Evolutionary conservation across 2,329 filamentous ascomycete species (phyloP).

Genomic region (Triangularia verruculosa): DNA sequence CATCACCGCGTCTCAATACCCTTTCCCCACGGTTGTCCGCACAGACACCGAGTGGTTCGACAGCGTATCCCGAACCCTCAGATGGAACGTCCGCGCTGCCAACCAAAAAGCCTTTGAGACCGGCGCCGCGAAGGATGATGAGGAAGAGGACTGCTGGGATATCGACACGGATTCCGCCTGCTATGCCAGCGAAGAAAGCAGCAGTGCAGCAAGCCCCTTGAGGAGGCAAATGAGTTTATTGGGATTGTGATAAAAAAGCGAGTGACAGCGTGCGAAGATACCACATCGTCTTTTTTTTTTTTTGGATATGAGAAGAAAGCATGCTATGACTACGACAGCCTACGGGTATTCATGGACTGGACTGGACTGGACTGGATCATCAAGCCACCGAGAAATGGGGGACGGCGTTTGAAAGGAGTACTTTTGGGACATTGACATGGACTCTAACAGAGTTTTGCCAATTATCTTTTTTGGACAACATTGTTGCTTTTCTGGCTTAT

Average conservation of each 20-base stretch:
- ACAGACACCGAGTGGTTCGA: constrained; percentile 95
- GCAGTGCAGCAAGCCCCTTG: constrained; percentile 63
- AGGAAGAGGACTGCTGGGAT: constrained; percentile 70
- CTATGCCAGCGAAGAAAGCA: constrained; percentile 71
- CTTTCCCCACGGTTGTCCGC: constrained; percentile 92
- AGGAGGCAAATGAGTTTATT: constrained; percentile 72
- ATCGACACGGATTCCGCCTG: constrained; percentile 84
- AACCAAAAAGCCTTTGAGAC: constrained; percentile 85
- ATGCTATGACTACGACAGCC: background rate
- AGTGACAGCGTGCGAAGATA: background rate
- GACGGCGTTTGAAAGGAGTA: background rate
- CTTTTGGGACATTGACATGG: background rate
- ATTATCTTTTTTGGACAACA: background rate
- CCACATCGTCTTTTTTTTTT: background rate
- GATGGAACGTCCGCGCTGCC: constrained; percentile 93
- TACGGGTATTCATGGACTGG: background rate
- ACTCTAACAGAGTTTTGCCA: background rate
- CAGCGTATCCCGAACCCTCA: constrained; percentile 83
- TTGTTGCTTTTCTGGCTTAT: background rate
- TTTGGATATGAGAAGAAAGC: background rate
- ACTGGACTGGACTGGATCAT: background rate
- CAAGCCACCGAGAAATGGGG: background rate
- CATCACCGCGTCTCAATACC: constrained; percentile 92
- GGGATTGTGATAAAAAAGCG: constrained; percentile 35
- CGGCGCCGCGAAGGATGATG: constrained; percentile 41